Base-by-base conservation (phyloP, 306 rosid species). In the Pterocarpus santalinus region DNA sequence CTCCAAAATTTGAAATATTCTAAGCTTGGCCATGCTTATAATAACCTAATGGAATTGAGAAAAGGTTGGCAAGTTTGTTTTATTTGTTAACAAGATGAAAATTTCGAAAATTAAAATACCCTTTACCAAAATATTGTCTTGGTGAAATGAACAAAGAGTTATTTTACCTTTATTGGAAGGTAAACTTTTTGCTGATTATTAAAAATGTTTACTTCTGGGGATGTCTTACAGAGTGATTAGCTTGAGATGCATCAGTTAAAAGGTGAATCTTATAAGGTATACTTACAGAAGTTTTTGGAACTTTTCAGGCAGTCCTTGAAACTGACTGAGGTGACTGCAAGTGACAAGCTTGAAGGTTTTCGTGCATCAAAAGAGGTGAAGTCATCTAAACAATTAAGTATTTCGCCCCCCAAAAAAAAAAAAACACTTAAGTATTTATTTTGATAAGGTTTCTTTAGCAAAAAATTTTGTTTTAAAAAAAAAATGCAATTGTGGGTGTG, bases 301-400 rank as follows among this genome's bases (percentile, higher is more conserved):
- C 56, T 39, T 57, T 86, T 69, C 94, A 96, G 99, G 93, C 76
- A 88, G 47, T 79, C 90, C 55, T 35, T 84, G 80, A 96, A 90
- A 79, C 89, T 96, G 79, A 96, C 97, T 13, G 98, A 93, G 87
- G 97, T 96, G 83, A 90, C 94, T 32, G 97, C 83, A 79, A 91
- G 99, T 80, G 98, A 96, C 89, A 89, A 92, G 83, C 90, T 96
- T 82, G 99, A 96, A 82, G 86, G 90, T 49, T 96, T 96, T 60
- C 90, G 99, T 82, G 98, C 99, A 76, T 88, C 97, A 75, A 96
- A 96, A 88, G 96, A 96, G 97, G 99, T 96, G 74, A 39, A 61
- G 65, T 80, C 44, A 79, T 67, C 66, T 51, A 82, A 82, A 35
- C 74, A 41, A 49, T 57, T 71, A 13, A 39, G 79, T 22, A 22